Evolutionary conservation across 768 basidiomycete species (phyloP).

Genomic region (Ramaria rubella): DNA sequence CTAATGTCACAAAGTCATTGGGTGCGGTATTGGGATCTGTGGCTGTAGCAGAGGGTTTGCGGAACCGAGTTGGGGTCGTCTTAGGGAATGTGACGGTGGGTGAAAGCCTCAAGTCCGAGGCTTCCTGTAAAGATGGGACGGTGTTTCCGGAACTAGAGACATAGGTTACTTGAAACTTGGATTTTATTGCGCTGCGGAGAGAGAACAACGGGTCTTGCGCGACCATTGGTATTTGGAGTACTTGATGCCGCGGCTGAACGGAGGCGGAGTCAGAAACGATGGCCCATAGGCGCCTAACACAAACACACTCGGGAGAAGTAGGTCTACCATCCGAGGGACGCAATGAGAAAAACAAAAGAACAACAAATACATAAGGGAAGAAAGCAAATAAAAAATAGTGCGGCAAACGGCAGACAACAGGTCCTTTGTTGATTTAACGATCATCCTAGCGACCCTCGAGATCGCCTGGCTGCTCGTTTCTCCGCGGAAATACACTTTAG

Average conservation of each 20-base stretch:
- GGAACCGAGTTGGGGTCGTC: conserved; percentile 69
- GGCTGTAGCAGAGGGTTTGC: conserved; percentile 48
- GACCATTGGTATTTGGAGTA: not conserved
- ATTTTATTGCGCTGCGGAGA: conserved; percentile 58
- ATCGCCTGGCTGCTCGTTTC: conserved; percentile 27
- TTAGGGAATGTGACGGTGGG: conserved; percentile 55
- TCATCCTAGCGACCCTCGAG: not conserved
- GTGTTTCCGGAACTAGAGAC: conserved; percentile 33
- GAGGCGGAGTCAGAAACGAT: not conserved
- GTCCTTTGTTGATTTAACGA: too few species aligned
- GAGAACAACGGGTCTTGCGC: conserved; percentile 45
- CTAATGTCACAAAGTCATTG: conserved; percentile 69
- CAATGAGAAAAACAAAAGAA: too few species aligned
- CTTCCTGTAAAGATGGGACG: conserved; percentile 43
- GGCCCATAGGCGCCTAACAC: too few species aligned
- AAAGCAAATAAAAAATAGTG: too few species aligned
- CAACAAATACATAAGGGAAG: too few species aligned
- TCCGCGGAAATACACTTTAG: conserved; percentile 39
- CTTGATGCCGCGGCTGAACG: not conserved
- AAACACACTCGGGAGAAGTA: too few species aligned
- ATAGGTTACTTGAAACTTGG: conserved; percentile 45
- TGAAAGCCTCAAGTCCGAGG: conserved; percentile 59
- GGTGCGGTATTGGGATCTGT: conserved; percentile 31
- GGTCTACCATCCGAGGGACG: too few species aligned
- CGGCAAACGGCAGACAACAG: too few species aligned